These are phyloP conservation scores for Aspergillus hortae DNA, from an alignment of 2,329 filamentous ascomycete species.

Conservation along the genomic window DNA sequence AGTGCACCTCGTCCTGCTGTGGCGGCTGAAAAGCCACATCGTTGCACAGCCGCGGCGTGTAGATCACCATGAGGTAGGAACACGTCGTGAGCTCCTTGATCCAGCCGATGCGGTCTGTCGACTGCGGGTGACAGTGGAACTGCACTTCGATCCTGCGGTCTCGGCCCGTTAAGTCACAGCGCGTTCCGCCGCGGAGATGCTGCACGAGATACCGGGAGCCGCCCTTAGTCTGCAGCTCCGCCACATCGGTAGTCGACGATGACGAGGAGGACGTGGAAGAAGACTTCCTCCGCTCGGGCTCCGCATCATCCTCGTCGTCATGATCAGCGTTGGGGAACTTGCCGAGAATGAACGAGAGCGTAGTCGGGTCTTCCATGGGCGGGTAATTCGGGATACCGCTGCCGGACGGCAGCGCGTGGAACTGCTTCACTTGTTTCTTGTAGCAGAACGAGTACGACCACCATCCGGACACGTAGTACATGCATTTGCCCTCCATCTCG, in stretches of 20 bases:
- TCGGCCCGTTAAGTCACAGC: slow-evolving; percentile 80
- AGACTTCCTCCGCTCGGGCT: slow-evolving; percentile 25
- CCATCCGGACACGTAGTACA: slow-evolving; percentile 85
- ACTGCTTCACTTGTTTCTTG: slow-evolving; percentile 81
- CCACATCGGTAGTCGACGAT: slow-evolving; percentile 39
- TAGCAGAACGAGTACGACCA: slow-evolving; percentile 97
- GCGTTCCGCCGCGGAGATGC: slow-evolving; percentile 71
- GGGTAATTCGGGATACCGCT: slow-evolving; percentile 65
- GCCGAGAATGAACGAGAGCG: slow-evolving; percentile 74
- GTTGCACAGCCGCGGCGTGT: slow-evolving; percentile 82
- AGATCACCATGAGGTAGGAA: slow-evolving; percentile 87
- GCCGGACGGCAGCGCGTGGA: slow-evolving; percentile 73
- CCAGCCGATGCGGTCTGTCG: slow-evolving; percentile 75
- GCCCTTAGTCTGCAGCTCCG: slow-evolving; percentile 74
- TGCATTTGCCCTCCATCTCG: slow-evolving; percentile 72
- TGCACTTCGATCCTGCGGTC: slow-evolving; percentile 78
- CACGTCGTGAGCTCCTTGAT: slow-evolving; percentile 93
- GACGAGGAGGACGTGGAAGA: background rate
- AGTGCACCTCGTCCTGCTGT: slow-evolving; percentile 69
- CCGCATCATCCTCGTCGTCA: slow-evolving; percentile 26
- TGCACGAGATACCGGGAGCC: slow-evolving; percentile 85
- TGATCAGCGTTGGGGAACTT: slow-evolving; percentile 46
- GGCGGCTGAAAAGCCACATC: slow-evolving; percentile 84
- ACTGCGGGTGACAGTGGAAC: slow-evolving; percentile 73
- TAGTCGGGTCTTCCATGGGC: slow-evolving; percentile 71